Evolutionary conservation across 148 eudicot genomes (phyloP).

Genomic region (Pharnaceum exiguum): DNA sequence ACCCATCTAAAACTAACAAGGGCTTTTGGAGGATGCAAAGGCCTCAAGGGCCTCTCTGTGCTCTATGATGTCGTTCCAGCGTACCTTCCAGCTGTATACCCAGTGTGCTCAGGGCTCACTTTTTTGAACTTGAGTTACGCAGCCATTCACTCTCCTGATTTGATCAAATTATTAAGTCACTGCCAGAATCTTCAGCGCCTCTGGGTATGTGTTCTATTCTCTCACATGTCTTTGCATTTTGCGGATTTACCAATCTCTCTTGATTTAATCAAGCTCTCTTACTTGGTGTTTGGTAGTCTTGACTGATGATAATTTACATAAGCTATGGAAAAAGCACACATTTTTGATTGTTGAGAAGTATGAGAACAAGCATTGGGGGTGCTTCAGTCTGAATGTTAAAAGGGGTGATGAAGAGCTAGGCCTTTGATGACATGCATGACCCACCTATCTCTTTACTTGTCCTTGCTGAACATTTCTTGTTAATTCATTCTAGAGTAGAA

Average conservation of each 20-base stretch:
- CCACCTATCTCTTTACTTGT: too few relatives aligned
- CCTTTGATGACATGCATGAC: too few relatives aligned
- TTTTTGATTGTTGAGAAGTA: too few relatives aligned
- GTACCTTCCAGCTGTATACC: constrained; percentile 68
- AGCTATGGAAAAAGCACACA: too few relatives aligned
- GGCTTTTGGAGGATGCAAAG: constrained; percentile 67
- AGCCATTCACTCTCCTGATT: constrained; percentile 66
- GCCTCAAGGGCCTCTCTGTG: constrained; percentile 70
- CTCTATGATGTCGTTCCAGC: constrained; percentile 82
- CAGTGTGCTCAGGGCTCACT: constrained; percentile 70
- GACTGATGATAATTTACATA: too few relatives aligned
- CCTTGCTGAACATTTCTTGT: too few relatives aligned
- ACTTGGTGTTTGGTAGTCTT: too few relatives aligned
- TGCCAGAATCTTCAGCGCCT: constrained; percentile 75
- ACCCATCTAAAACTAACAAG: constrained; percentile 42
- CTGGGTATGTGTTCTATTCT: constrained; percentile 49
- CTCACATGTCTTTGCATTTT: not conserved
- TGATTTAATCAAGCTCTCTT: not conserved
- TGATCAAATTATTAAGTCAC: constrained; percentile 54
- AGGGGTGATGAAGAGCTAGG: too few relatives aligned
- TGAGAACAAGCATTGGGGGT: too few relatives aligned
- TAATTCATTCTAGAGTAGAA: too few relatives aligned
- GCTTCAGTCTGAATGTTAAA: too few relatives aligned
- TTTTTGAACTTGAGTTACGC: constrained; percentile 87
- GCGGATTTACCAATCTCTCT: not conserved